phyloP scores from a whole-genome alignment of 805 yeast genomes.

The Ogataea pini region DNA sequence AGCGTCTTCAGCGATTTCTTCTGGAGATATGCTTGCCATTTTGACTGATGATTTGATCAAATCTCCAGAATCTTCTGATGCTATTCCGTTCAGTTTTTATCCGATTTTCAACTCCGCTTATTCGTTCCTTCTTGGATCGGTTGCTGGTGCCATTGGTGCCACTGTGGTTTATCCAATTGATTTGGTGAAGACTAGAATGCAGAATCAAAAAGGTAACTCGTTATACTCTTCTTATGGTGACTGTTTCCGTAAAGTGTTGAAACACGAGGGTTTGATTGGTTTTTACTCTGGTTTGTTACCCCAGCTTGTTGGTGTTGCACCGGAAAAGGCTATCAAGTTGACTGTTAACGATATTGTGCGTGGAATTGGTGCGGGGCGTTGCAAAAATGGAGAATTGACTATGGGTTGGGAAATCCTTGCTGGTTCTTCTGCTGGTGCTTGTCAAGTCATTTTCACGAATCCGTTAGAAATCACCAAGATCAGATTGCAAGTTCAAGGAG shows the following conservation, averaged over 20 bases:
- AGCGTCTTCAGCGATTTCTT: slow-evolving; percentile 26
- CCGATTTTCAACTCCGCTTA: slow-evolving; percentile 83
- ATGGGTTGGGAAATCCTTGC: slow-evolving; percentile 72
- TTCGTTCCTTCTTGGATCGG: slow-evolving; percentile 86
- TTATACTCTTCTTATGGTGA: slow-evolving; percentile 80
- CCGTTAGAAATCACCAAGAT: slow-evolving; percentile 96
- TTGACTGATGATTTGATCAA: slow-evolving; percentile 57
- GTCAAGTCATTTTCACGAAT: slow-evolving; percentile 94
- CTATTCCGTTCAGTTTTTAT: slow-evolving; percentile 43
- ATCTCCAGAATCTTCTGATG: slow-evolving; percentile 47
- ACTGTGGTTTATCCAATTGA: slow-evolving; percentile 96
- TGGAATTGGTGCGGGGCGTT: slow-evolving; percentile 58
- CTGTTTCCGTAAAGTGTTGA: slow-evolving; percentile 77
- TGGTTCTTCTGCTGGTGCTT: slow-evolving; percentile 94
- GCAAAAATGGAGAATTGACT: slow-evolving; percentile 49
- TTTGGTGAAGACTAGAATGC: slow-evolving; percentile 95
- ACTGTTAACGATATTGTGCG: slow-evolving; percentile 91
- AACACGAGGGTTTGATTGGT: slow-evolving; percentile 79
- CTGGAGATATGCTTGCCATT: slow-evolving; percentile 37
- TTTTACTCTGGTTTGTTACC: slow-evolving; percentile 92
- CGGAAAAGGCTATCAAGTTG: slow-evolving; percentile 95
- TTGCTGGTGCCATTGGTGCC: slow-evolving; percentile 99
- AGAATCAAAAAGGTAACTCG: slow-evolving; percentile 78
- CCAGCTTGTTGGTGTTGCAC: slow-evolving; percentile 95
- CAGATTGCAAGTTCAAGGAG: slow-evolving; percentile 92